These are phyloP conservation scores for Inonotus hispidus DNA, from an alignment of 1,284 basidiomycete genomes.

Conservation along the genomic window DNA sequence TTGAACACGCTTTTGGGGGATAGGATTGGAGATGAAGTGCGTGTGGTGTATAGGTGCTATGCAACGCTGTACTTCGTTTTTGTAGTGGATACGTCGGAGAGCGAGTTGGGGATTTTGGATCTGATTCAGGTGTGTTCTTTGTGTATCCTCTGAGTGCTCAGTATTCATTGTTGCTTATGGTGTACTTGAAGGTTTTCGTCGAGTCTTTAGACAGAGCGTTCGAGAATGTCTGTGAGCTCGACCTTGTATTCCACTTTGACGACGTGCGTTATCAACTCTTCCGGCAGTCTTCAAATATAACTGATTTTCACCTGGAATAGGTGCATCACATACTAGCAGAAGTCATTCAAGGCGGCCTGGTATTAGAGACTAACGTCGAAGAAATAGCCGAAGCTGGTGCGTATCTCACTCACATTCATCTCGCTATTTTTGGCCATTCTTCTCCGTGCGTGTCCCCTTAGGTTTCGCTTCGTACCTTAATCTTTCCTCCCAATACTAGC, in stretches of 20 bases:
- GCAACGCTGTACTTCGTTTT: conserved; percentile 98
- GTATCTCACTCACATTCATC: conserved; percentile 26
- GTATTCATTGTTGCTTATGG: neutral
- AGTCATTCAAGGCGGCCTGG: conserved; percentile 94
- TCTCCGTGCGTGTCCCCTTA: no score
- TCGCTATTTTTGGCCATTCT: no score
- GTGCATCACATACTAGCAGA: conserved; percentile 93
- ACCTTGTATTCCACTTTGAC: conserved; percentile 98
- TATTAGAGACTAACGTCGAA: conserved; percentile 96
- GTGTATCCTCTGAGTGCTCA: conserved; percentile 23
- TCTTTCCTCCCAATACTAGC: neutral
- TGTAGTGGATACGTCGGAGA: conserved; percentile 86
- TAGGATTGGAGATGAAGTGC: conserved; percentile 50
- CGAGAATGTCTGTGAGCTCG: conserved; percentile 98
- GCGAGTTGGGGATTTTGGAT: conserved; percentile 95
- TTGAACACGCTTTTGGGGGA: conserved; percentile 69
- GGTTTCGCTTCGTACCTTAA: neutral
- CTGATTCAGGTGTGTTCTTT: conserved; percentile 94
- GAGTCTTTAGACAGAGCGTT: conserved; percentile 94
- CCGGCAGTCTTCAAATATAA: neutral
- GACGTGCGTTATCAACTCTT: conserved; percentile 51
- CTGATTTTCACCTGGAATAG: conserved; percentile 34
- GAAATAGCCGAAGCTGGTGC: conserved; percentile 78
- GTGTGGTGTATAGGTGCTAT: conserved; percentile 86
- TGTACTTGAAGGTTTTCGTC: conserved; percentile 77